Evolutionary conservation across 2,329 filamentous ascomycete genomes (phyloP), one percentile per base, ranked within the genome.

Genomic region (Aureobasidium leucospermi): DNA sequence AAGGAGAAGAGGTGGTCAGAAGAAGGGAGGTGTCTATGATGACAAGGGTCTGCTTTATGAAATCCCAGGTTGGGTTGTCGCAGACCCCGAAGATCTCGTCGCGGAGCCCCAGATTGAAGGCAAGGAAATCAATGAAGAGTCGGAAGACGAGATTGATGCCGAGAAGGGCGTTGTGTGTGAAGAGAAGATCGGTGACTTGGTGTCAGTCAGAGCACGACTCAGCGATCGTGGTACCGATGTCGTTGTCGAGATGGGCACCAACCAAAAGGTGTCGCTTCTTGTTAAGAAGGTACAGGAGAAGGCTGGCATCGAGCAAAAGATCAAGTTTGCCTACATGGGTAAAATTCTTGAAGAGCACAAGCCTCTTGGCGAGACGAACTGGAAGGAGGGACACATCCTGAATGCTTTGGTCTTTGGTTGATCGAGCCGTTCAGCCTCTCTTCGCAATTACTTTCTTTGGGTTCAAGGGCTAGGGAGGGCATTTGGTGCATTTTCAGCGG

Each of bases 271-370:
- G 9, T 78, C 81, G 19, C 79, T 77, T 42, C 70, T 96, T 34
- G 77, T 84, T 2, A 79, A 79, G 62, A 85, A 80, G 67, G 76
- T 95, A 38, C 79, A 81, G 19, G 80, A 85, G 47, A 81, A 87
- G 68, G 81, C 83, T 32, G 78, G 78, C 65, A 87, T 90, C 76
- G 72, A 76, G 46, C 84, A 83, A 62, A 81, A 79, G 49, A 77
- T 96, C 53, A 84, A 84, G 58, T 81, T 96, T 61, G 86, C 85
- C 19, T 95, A 96, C 71, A 81, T 94, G 73, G 92, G 92, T 65
- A 90, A 85, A 69, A 83, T 92, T 53, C 80, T 96, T 47, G 85
- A 85, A 64, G 89, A 93, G 64, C 79, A 80, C 58, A 70, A 82
- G 19, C 80, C 86, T 0, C 76, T 96, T 16, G 72, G 78, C 46